phyloP scores from a whole-genome alignment of 2,329 filamentous ascomycete genomes.

The Beauveria rudraprayagi region DNA sequence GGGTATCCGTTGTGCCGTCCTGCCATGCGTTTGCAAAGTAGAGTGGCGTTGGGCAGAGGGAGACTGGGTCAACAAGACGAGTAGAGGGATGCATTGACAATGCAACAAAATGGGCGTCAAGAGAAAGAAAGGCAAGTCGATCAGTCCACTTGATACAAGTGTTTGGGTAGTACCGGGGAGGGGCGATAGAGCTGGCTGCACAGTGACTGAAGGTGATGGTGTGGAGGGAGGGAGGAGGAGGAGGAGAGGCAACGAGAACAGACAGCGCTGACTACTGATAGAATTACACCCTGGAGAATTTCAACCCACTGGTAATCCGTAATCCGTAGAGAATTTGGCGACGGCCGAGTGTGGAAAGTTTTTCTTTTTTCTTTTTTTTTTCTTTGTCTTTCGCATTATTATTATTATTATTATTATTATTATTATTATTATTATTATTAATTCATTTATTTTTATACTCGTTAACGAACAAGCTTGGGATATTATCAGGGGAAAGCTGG shows the following conservation, averaged over 20 bases:
- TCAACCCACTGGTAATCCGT: too few species aligned
- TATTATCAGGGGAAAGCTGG: too few species aligned
- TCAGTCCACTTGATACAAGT: neutral
- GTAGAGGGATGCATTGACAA: neutral
- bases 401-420: too few species aligned
- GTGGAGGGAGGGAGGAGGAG: neutral
- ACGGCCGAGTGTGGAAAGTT: too few species aligned
- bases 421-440: too few species aligned
- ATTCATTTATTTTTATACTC: too few species aligned
- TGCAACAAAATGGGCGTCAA: neutral
- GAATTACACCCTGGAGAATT: neutral
- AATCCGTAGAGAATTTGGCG: too few species aligned
- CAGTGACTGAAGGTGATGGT: neutral
- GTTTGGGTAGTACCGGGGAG: neutral
- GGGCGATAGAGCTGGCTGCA: neutral
- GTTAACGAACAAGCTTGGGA: too few species aligned
- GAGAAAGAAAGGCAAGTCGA: neutral
- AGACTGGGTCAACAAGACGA: neutral
- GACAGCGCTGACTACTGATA: neutral
- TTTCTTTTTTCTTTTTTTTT: too few species aligned
- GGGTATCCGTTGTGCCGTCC: neutral
- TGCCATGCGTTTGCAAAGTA: neutral
- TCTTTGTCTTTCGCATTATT: too few species aligned
- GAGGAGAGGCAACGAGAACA: neutral
- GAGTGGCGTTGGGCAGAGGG: neutral